These are phyloP conservation scores for Sporothrix variecibatus DNA, from an alignment of 2,329 filamentous ascomycete species.

Conservation along the genomic window DNA sequence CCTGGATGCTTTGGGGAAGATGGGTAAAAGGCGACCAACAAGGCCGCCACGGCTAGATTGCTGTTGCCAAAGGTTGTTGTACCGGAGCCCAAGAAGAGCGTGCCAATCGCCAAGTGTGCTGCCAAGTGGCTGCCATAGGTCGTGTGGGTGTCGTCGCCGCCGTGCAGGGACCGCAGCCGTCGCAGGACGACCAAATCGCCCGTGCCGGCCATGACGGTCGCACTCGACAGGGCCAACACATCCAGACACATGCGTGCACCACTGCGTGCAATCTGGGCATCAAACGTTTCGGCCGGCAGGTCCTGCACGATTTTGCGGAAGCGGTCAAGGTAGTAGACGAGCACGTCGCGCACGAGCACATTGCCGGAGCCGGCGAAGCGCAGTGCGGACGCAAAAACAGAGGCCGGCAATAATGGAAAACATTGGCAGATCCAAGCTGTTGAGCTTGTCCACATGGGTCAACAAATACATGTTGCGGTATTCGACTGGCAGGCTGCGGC, in stretches of 20 bases:
- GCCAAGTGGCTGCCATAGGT: constrained; percentile 94
- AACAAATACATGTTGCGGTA: constrained; percentile 67
- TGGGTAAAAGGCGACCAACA: constrained; percentile 89
- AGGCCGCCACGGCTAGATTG: constrained; percentile 79
- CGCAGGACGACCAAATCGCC: constrained; percentile 86
- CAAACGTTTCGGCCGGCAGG: constrained; percentile 64
- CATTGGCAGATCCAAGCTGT: constrained; percentile 83
- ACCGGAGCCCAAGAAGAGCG: constrained; percentile 88
- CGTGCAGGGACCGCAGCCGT: constrained; percentile 83
- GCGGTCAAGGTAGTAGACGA: constrained; percentile 82
- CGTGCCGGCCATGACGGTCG: constrained; percentile 93
- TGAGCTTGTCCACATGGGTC: constrained; percentile 60
- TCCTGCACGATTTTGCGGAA: constrained; percentile 73
- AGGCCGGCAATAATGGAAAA: constrained; percentile 90
- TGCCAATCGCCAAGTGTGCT: constrained; percentile 85
- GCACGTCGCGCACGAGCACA: constrained; percentile 70
- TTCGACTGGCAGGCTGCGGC: constrained; percentile 67
- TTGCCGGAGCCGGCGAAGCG: constrained; percentile 75
- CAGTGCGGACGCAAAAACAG: constrained; percentile 77
- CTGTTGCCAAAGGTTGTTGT: constrained; percentile 90
- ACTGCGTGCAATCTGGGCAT: constrained; percentile 78
- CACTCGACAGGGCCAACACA: constrained; percentile 75
- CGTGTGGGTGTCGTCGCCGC: constrained; percentile 77
- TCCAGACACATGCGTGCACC: constrained; percentile 92
- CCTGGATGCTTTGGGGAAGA: constrained; percentile 89